A percentile compares a stretch with the other conserved stretches of the same genome.
phyloP scores from a whole-genome alignment of 1,139 yeast species.

The Kodamaea ohmeri region DNA sequence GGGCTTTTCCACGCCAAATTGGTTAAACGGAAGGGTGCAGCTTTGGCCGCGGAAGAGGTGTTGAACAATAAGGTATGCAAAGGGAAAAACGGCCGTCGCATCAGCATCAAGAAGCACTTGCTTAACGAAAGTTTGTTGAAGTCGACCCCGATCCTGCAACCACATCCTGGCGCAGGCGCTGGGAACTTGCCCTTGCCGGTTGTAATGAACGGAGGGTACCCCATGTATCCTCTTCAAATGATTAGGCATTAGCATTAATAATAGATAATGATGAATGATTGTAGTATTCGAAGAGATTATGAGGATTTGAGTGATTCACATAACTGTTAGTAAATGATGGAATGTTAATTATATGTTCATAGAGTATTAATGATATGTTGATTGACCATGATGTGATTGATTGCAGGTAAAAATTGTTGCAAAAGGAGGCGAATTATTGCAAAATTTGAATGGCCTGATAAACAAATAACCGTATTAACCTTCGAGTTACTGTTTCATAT shows the following conservation, averaged over 20 bases:
- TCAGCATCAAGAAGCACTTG: conserved; percentile 34
- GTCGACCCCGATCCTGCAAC: conserved; percentile 6
- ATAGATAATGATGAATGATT: conserved; percentile 1
- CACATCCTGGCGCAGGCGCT: conserved; percentile 8
- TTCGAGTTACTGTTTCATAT: too few species aligned
- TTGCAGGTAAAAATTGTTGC: too few species aligned
- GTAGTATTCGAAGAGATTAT: too few species aligned
- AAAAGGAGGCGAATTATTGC: too few species aligned
- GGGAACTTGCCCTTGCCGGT: conserved; percentile 18
- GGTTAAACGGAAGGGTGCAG: conserved; percentile 64
- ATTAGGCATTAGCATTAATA: conserved; percentile 6
- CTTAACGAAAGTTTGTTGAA: conserved; percentile 18
- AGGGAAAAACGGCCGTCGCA: conserved; percentile 47
- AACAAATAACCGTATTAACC: too few species aligned
- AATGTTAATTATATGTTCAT: too few species aligned
- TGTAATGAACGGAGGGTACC: conserved; percentile 14
- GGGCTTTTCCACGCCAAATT: conserved; percentile 80
- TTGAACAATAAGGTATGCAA: conserved; percentile 46
- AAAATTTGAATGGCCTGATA: too few species aligned
- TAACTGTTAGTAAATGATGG: too few species aligned
- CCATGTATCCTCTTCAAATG: conserved; percentile 9
- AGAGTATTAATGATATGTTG: too few species aligned
- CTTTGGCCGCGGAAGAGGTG: conserved; percentile 54
- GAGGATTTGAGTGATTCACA: too few species aligned
- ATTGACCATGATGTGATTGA: too few species aligned